Conservation (phyloP, 2,329 filamentous ascomycete genomes). For the Penicillium paneum region DNA sequence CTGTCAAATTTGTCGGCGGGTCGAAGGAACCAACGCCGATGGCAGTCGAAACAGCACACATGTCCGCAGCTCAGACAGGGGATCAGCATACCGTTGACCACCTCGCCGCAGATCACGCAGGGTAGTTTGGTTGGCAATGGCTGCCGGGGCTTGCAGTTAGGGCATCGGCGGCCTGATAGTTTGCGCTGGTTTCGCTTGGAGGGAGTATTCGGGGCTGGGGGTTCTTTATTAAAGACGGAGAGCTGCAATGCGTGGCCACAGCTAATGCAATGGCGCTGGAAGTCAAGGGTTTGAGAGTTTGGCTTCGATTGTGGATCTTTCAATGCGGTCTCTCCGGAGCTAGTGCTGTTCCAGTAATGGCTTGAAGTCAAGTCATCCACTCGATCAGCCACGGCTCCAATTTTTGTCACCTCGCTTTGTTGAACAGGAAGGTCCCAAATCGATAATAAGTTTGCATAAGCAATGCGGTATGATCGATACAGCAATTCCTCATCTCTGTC, state of each 20-base stretch:
- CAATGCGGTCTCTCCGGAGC: conserved; percentile 26
- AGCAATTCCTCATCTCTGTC: conserved; percentile 48
- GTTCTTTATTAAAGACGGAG: conserved; percentile 35
- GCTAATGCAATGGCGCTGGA: conserved; percentile 43
- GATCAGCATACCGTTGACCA: conserved; percentile 44
- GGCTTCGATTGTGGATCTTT: conserved; percentile 18
- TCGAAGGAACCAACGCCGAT: conserved; percentile 41
- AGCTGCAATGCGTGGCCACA: conserved; percentile 39
- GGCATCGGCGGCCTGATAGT: conserved; percentile 28
- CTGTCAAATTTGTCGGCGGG: conserved; percentile 12
- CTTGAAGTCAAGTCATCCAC: conserved; percentile 23
- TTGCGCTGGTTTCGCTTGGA: conserved; percentile 22
- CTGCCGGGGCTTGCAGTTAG: conserved; percentile 36
- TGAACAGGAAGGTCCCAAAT: conserved; percentile 56
- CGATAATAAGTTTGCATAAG: conserved; percentile 59
- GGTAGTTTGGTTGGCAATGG: conserved; percentile 35
- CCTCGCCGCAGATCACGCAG: conserved; percentile 46
- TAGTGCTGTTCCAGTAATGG: conserved; percentile 25
- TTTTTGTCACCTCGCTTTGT: conserved; percentile 58
- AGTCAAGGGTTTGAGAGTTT: conserved; percentile 34
- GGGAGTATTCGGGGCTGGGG: conserved; percentile 15
- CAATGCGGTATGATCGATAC: conserved; percentile 53
- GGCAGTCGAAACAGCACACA: conserved; percentile 47
- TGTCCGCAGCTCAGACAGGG: conserved; percentile 50
- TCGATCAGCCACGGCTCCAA: conserved; percentile 45